Evolutionary conservation across 108 stramenopile species (phyloP), one percentile per base, ranked within the genome.

Genomic region (Skeletonema potamos): DNA sequence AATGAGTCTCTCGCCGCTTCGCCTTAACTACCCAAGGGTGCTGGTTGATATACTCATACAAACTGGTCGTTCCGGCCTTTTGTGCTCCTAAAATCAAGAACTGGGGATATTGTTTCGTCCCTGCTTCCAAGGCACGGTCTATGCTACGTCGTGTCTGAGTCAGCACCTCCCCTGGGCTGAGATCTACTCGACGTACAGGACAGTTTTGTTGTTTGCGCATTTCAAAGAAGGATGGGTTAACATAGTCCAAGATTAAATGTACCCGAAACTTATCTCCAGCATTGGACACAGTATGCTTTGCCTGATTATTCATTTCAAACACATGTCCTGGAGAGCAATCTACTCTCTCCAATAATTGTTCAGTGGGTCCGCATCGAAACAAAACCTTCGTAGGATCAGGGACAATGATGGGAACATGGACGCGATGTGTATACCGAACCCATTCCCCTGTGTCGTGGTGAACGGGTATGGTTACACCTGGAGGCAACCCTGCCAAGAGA

Each of bases 281-380:
- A 74, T 99, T 99, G 43, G 85, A 84, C n/a, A 98, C 98, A 28
- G 91, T 81, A 79, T 98, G 98, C 70, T 96, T 95, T 33, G 89
- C 94, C 69, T 96, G 95, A 83, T 99, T 99, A 85, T 99, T 99
- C 68, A 99, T 96, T 89, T 99, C 98, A 77, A 99, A 93, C 24
- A 98, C 88, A 39, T 89, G 84, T 28, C 97, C 98, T 18, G 92
- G 93, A 32, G 70, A 70, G 65, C 93, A 94, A 67, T 83, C 77
- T 20, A 97, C 83, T 13, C 96, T 86, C 64, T 88, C 80, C 85
- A 98, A 68, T 8, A 72, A 33, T 6, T 86, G 64, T 15, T 70
- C 67, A 27, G 81, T 81, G 10, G 88, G 90, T 2, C 98, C 98
- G 60, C 89, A 92, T 12, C 85, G 87, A 74, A 99, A 99, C 44